Evolutionary conservation across 108 stramenopile species (phyloP).

Genomic region (Nannochloropsis granulata): DNA sequence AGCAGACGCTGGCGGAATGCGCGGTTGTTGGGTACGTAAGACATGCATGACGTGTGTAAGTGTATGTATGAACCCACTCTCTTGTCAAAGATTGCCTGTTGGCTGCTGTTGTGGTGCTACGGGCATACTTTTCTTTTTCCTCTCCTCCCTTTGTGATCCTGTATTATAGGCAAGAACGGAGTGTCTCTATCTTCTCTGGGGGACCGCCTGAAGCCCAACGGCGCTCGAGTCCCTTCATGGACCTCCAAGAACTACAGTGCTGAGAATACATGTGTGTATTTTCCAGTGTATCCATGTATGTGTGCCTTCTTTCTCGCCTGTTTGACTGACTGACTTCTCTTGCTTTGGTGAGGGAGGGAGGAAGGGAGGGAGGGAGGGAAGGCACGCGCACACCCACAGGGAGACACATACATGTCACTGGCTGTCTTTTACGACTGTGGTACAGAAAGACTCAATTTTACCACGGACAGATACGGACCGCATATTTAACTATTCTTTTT

Average conservation of each 20-base stretch:
- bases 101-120: too few relatives aligned
- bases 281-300: not conserved
- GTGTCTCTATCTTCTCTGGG: not conserved
- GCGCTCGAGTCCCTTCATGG: not conserved
- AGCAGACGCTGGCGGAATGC: not conserved
- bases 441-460: not conserved
- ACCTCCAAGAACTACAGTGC: not conserved
- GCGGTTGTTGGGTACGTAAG: slow-evolving; percentile 12
- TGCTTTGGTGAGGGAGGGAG: too few relatives aligned
- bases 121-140: too few relatives aligned
- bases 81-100: too few relatives aligned
- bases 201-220: not conserved
- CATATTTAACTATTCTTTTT: not conserved
- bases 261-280: not conserved
- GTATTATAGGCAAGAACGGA: not conserved
- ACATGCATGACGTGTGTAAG: not conserved
- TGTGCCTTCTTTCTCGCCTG: too few relatives aligned
- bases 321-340: too few relatives aligned
- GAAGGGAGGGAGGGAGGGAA: too few relatives aligned
- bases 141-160: too few relatives aligned
- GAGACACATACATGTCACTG: not conserved
- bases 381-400: too few relatives aligned
- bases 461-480: not conserved
- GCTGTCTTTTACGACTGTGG: not conserved
- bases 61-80: not conserved